phyloP scores from a whole-genome alignment of 257 asterid genomes.

The Verbena officinalis region DNA sequence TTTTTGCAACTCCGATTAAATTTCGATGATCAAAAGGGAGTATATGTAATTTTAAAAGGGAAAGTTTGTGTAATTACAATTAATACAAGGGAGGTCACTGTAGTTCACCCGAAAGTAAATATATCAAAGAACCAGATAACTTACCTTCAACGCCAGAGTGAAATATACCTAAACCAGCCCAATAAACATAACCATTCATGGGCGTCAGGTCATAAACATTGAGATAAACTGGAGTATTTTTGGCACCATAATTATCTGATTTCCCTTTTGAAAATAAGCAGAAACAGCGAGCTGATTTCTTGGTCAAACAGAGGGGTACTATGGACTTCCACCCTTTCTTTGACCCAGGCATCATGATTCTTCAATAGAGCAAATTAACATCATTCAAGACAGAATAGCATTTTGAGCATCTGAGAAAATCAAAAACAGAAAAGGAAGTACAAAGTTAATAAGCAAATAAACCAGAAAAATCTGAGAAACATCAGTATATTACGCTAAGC shows the following conservation, averaged over 20 bases:
- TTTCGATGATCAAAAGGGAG: no score
- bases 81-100: no score
- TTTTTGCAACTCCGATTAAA: no score
- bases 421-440: neutral
- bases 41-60: no score
- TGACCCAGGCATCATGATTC: conserved; percentile 52
- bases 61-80: no score
- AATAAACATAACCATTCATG: conserved; percentile 61
- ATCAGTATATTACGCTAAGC: no score
- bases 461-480: no score
- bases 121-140: neutral
- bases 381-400: conserved; percentile 36
- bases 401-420: conserved; percentile 44
- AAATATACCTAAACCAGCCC: conserved; percentile 79
- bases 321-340: conserved; percentile 67
- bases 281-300: conserved; percentile 54
- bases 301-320: conserved; percentile 47
- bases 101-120: neutral
- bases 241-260: conserved; percentile 50
- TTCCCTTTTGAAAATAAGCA: conserved; percentile 64
- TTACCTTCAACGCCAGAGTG: conserved; percentile 80
- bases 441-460: neutral
- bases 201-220: conserved; percentile 80
- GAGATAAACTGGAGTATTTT: conserved; percentile 61
- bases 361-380: conserved; percentile 25